Evolutionary conservation across 2,329 filamentous ascomycete species (phyloP).

Genomic region (Colletotrichum truncatum): DNA sequence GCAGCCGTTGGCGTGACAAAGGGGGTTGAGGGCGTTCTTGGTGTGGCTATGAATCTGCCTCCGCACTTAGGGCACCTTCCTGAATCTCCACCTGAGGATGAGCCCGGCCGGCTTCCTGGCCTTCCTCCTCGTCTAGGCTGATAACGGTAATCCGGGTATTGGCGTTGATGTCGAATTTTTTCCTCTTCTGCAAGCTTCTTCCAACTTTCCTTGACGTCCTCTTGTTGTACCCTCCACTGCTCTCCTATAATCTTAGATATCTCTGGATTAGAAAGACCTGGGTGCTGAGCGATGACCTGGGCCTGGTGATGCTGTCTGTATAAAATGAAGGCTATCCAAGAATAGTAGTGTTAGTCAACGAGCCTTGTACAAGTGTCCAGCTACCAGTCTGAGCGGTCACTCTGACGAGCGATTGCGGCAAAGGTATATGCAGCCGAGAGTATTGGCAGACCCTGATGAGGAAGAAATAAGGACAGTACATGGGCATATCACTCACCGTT

Average conservation of each 20-base stretch:
- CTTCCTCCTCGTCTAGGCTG: slow-evolving; percentile 78
- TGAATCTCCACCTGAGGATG: slow-evolving; percentile 56
- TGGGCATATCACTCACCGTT: slow-evolving; percentile 58
- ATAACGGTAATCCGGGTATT: slow-evolving; percentile 95
- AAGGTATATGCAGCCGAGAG: slow-evolving; percentile 9
- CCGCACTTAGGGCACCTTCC: slow-evolving; percentile 76
- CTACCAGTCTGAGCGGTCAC: slow-evolving; percentile 13
- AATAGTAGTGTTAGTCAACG: slow-evolving; percentile 36
- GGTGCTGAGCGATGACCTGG: slow-evolving; percentile 80
- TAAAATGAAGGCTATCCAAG: slow-evolving; percentile 85
- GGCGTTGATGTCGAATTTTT: slow-evolving; percentile 86
- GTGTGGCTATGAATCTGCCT: slow-evolving; percentile 71
- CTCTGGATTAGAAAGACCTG: slow-evolving; percentile 92
- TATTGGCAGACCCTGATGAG: slow-evolving; percentile 22
- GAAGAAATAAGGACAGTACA: slow-evolving; percentile 13
- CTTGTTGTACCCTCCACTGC: slow-evolving; percentile 84
- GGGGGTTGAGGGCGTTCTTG: slow-evolving; percentile 65
- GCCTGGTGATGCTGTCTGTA: slow-evolving; percentile 95
- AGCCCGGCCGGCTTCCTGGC: slow-evolving; percentile 39
- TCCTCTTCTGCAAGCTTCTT: slow-evolving; percentile 92
- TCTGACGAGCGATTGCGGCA: too few species aligned
- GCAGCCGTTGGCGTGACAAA: slow-evolving; percentile 47
- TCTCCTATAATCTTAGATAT: slow-evolving; percentile 97
- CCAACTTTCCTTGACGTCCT: slow-evolving; percentile 84
- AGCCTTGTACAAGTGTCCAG: slow-evolving; percentile 14